Base-by-base conservation (phyloP, 2,329 filamentous ascomycete species). In the Alternaria solani region DNA sequence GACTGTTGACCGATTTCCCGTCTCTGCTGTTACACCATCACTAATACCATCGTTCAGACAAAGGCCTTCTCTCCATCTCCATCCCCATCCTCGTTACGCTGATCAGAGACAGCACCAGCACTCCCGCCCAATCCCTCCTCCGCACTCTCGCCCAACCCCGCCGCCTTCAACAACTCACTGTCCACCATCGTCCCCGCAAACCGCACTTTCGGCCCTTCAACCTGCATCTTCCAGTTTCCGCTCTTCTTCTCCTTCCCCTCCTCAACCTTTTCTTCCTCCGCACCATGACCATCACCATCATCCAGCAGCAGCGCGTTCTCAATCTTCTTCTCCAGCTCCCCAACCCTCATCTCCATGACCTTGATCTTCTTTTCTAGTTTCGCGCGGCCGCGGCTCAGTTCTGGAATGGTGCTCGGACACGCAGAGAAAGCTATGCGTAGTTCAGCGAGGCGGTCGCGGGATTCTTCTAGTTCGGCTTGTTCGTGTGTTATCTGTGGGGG, bases 141-240 rank as follows among this genome's bases (percentile, higher is more conserved):
- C 9, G 64, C 69, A 38, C 61, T 67, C 20, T 66, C 69, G 4
- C 66, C 42, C 51, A 77, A 44, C 4, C 75, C 76, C 5, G 72
- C 73, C 5, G 63, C 68, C 62, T 67, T 72, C 16, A 76, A 61
- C 42, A 77, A 49, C 46, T 73, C 70, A 25, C 67, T 71, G 42
- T 76, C 74, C 26, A 75, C 69, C 68, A 71, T 67, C 0, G 65
- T 66, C 1, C 75, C 76, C 4, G 72, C 75, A 61, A 79, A 72
- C 5, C 52, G 48, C 20, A 75, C 67, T 56, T 66, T 66, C 1
- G 63, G 61, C 1, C 70, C 75, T 11, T 66, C 61, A 11, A 58
- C 61, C 51, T 67, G 53, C 3, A 56, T 53, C 51, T 59, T 62
- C 66, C 72, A 75, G 1, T 63, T 65, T 39, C 63, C 61, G 1